Base-by-base conservation (phyloP, 257 asterid genomes). In the Lithospermum erythrorhizon region DNA sequence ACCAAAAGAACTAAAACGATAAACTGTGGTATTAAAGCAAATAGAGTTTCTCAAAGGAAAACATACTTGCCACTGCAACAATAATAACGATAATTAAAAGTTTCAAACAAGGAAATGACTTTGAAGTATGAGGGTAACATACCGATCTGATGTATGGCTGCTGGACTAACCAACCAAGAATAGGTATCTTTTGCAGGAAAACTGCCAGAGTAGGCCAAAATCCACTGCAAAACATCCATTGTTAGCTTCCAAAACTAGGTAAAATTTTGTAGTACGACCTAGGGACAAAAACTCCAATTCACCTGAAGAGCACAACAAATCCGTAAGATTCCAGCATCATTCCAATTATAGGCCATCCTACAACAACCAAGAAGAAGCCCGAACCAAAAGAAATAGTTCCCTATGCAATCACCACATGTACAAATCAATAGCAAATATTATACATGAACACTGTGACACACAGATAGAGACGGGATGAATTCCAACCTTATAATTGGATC, bases 191-290 rank as follows among this genome's bases (percentile, higher is more conserved):
- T 69, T 88, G 96, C 76, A 91, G 73, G 57, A 88, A 91, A 63
- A 91, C 98, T 64, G 93, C 80, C 72, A 88, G 77, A 51, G 96
- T 91, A 9, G 98, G 98, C 98, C 96, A 91, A 81, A 91, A 91
- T 22, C 98, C 98, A 80, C 98, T 91, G 95, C 83, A 76, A 24
- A 61, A 54, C 58, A 41, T 22, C 61, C 60, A 61, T 20, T 48
- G 62, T 64, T 32, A 62, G 62, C 47, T 71, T 58, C 62, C 52
- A 55, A 45, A 14, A 51, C 35, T 59, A 53, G 22, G 51, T 57
- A 55, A 69, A 24, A 65, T n/a, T 68, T 47, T 15, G 61, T 13
- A 29, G 25, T 25, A 15, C 16, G 61, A 24, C 13, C 58, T 25
- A 29, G 47, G 23, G 61, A 57, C 24, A 19, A 48, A 23, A n/a